Base-by-base conservation (phyloP, 345 rosid genomes). In the Lenwebbia sp. region DNA sequence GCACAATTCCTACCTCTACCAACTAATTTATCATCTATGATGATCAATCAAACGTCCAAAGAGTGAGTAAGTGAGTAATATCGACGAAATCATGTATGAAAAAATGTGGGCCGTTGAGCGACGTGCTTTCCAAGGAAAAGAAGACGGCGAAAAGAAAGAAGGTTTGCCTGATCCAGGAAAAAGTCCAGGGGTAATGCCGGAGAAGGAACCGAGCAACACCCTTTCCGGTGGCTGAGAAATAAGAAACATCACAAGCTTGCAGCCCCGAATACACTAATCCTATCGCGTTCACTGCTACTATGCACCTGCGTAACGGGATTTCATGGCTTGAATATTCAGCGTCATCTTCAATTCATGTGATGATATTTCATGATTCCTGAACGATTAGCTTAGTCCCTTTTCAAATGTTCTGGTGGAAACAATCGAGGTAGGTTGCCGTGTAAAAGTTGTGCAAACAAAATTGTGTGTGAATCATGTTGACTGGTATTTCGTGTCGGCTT, bases 261-360 rank as follows among this genome's bases (percentile, higher is more conserved):
- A 95, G 84, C 37, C 92, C 97, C n/a, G 94, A 95, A 89, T 97
- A 95, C 44, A 88, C 91, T 86, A 94, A 94, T 37, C 96, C 98
- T 17, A 97, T 92, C 86, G 93, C 94, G 87, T 92, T 94, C 86
- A 94, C 94, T 50, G 96, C 92, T 91, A 95, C 57, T 86, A 93
- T 94, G 86, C 92, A 96, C 93, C 98, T 95, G 94, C 86, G 92
- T 78, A 85, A 65, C 40, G 40, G 40, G 40, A 40, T 40, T 40
- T 40, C 40, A 40, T 4, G 40, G 40, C 40, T 40, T 40, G 40
- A 40, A 40, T 40, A 40, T 40, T 40, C 40, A 2, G 40, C 40
- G 40, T 40, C 40, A 40, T 40, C 40, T 40, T 40, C 40, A 40
- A 40, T 40, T 40, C 40, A 40, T 40, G 40, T 40, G 40, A 40